phyloP scores from a whole-genome alignment of 176 grass and related monocot genomes.

The Avena sativa region DNA sequence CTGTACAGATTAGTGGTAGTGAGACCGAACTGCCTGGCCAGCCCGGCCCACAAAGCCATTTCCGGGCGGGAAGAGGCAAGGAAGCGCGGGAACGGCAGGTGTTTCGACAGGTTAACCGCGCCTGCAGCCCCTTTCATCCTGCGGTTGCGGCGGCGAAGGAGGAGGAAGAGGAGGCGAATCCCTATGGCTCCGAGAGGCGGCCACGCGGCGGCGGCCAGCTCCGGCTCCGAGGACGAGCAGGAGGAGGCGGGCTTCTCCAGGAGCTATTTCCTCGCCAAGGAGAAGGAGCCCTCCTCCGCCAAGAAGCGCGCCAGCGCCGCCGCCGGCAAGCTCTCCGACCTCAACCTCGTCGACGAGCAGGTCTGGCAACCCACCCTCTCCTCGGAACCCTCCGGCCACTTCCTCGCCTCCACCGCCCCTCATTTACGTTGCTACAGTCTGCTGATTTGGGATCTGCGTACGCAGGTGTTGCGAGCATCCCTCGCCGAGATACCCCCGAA shows the following conservation, averaged over 20 bases:
- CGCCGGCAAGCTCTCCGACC: slow-evolving; percentile 72
- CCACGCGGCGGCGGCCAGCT: slow-evolving; percentile 27
- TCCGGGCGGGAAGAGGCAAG: slow-evolving; percentile 22
- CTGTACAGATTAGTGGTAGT: too few species aligned
- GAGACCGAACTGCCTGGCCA: background rate
- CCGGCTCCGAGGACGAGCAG: slow-evolving; percentile 55
- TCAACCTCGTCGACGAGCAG: slow-evolving; percentile 86
- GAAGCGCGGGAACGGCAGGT: slow-evolving; percentile 43
- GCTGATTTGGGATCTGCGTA: slow-evolving; percentile 20
- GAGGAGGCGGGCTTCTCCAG: slow-evolving; percentile 73
- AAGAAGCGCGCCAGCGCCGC: slow-evolving; percentile 61
- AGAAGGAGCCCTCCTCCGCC: slow-evolving; percentile 65
- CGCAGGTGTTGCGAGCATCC: slow-evolving; percentile 66
- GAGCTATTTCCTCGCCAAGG: slow-evolving; percentile 96
- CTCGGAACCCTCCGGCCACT: background rate
- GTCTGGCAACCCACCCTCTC: background rate
- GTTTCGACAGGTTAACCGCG: background rate
- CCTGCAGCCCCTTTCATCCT: background rate
- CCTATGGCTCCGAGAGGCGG: slow-evolving; percentile 53
- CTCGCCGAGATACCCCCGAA: slow-evolving; percentile 63
- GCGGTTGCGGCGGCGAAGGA: slow-evolving; percentile 12
- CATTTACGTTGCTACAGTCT: background rate
- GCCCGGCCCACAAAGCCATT: background rate
- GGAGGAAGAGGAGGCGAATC: background rate
- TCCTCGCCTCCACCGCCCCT: background rate